Base-by-base conservation (phyloP, 805 yeast genomes). In the Candida lessepsii region DNA sequence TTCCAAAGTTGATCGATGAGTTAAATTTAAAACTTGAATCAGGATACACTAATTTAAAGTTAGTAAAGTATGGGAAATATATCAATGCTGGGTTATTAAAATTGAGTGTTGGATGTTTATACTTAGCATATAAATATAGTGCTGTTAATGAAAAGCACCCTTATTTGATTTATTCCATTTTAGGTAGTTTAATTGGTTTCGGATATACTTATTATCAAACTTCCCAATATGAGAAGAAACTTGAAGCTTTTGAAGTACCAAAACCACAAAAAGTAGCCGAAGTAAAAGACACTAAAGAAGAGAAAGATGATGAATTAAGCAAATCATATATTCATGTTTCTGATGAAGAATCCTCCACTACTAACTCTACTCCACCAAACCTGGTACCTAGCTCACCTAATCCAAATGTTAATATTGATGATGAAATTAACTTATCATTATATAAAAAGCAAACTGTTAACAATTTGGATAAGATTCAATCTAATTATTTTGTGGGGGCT, bases 121-220 rank as follows among this genome's bases (percentile, higher is more conserved):
- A 69, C 23, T 48, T 72, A 46, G 81, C 83, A n/a, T 84, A 71
- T 54, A 63, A 63, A 36, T 69, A 71, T 35, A 78, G 88, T 1
- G 78, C 86, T 15, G 49, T 59, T 4, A 55, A 65, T 26, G 80
- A 73, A 41, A 76, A 76, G 58, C 95, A 85, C 60, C 93, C 93
- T 15, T 85, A 84, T 56, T 70, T 85, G 53, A 53, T 85, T 10
- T 85, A 85, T 56, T 69, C 83, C 35, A 71, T 82, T n/a, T 36
- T 76, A 6, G 76, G 78, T n/a, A 71, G 71, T 23, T 77, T 80
- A 8, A 31, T 67, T 26, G 66, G 78, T 8, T 44, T 63, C n/a
- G 54, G 53, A 2, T 52, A 49, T 30, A 37, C 56, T 24, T 44
- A 41, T 35, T 50, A 47, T 29, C 48, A 45, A 17, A 46, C 52